phyloP scores from a whole-genome alignment of 208 protist genomes.

The Crithidia brevicula region DNA sequence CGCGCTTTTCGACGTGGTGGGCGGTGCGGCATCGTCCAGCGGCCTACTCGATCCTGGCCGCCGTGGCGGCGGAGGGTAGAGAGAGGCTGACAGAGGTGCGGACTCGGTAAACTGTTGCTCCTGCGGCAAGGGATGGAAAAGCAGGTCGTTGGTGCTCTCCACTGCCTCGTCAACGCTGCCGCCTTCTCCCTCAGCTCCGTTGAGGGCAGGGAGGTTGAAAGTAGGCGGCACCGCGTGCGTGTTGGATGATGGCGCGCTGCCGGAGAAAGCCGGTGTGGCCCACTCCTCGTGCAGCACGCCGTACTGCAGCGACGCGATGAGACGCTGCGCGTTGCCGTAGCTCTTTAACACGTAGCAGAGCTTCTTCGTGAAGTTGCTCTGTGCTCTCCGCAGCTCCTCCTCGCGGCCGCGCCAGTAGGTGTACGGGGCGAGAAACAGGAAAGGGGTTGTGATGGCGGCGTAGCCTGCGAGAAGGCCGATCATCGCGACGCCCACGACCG shows the following conservation, averaged over 20 bases:
- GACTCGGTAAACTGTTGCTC: slow-evolving; percentile 7
- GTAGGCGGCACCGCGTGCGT: slow-evolving; percentile 5
- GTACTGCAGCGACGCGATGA: slow-evolving; percentile 56
- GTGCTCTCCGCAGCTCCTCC: slow-evolving; percentile 35
- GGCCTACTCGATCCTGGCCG: not conserved
- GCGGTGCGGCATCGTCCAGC: not conserved
- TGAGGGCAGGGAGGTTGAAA: not conserved
- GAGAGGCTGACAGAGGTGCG: not conserved
- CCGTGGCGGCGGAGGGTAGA: slow-evolving; percentile 5
- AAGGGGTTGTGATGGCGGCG: slow-evolving; percentile 70
- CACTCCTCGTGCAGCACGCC: slow-evolving; percentile 30
- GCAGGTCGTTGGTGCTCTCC: too few species aligned
- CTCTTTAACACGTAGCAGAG: slow-evolving; percentile 64
- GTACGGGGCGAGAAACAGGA: slow-evolving; percentile 44
- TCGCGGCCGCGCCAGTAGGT: slow-evolving; percentile 40
- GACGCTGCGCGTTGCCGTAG: slow-evolving; percentile 50
- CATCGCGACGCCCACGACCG: slow-evolving; percentile 56
- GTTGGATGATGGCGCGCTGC: slow-evolving; percentile 4
- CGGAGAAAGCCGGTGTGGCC: slow-evolving; percentile 11
- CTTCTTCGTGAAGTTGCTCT: slow-evolving; percentile 47
- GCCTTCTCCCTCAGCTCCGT: not conserved
- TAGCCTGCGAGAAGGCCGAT: slow-evolving; percentile 78
- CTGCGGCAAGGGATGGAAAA: too few species aligned
- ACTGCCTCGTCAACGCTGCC: not conserved
- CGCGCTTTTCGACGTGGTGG: not conserved